Conservation (phyloP, 805 yeast genomes). For the Phaffomyces opuntiae region DNA sequence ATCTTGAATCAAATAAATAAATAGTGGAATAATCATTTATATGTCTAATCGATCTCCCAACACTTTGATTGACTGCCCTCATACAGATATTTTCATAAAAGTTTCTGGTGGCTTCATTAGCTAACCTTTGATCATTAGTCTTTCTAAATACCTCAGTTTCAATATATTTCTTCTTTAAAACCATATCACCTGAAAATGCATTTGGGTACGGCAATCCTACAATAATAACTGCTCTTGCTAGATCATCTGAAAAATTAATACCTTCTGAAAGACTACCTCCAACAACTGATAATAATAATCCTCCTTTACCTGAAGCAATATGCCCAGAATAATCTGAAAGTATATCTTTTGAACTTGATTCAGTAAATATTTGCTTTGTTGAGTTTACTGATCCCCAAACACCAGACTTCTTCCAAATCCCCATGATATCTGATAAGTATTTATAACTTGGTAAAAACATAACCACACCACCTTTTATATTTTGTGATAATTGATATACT, state of each 20-base stretch:
- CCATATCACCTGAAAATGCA: conserved; percentile 70
- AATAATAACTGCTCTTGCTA: conserved; percentile 85
- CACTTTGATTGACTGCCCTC: conserved; percentile 87
- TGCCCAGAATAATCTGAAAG: conserved; percentile 44
- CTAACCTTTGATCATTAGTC: conserved; percentile 42
- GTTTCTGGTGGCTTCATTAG: conserved; percentile 40
- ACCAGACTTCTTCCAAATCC: conserved; percentile 41
- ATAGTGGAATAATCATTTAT: conserved; percentile 73
- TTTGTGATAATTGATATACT: conserved; percentile 33
- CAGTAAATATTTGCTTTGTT: conserved; percentile 47
- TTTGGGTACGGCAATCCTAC: conserved; percentile 90
- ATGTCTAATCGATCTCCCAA: conserved; percentile 89
- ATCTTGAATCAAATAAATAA: conserved; percentile 64
- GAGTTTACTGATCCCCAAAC: conserved; percentile 29
- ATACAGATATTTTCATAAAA: conserved; percentile 82
- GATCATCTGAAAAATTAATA: conserved; percentile 77
- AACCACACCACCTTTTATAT: conserved; percentile 71
- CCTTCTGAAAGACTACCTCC: conserved; percentile 95
- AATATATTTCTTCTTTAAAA: conserved; percentile 62
- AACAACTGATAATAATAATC: conserved; percentile 73
- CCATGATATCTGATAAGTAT: conserved; percentile 48
- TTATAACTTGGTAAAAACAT: conserved; percentile 81
- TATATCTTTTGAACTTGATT: conserved; percentile 44
- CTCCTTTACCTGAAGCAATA: conserved; percentile 41
- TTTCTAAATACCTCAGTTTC: conserved; percentile 40